These are phyloP conservation scores for Chaetothyriales sp. DNA, from an alignment of 2,329 filamentous ascomycete genomes.

Conservation along the genomic window DNA sequence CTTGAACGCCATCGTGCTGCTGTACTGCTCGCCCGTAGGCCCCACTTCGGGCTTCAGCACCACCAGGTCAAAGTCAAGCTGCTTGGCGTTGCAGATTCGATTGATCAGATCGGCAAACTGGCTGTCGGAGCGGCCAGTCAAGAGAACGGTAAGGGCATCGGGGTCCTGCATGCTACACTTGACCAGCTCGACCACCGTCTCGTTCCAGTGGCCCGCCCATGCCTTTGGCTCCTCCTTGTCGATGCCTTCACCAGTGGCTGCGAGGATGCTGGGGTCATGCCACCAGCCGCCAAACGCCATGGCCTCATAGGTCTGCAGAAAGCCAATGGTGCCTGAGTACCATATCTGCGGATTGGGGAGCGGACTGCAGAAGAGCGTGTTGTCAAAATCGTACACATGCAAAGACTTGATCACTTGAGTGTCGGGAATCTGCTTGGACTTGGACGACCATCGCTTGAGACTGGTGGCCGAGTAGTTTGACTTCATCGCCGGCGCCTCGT, in stretches of 20 bases:
- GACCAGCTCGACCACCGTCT: constrained; percentile 69
- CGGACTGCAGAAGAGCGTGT: constrained; percentile 85
- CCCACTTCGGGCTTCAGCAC: constrained; percentile 74
- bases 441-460: constrained; percentile 71
- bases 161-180: constrained; percentile 68
- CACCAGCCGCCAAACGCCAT: constrained; percentile 88
- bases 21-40: constrained; percentile 64
- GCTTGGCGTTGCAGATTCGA: constrained; percentile 63
- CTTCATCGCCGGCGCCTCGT: constrained; percentile 8
- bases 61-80: constrained; percentile 75
- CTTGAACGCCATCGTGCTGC: constrained; percentile 83
- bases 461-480: constrained; percentile 52
- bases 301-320: constrained; percentile 59
- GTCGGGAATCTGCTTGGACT: constrained; percentile 52
- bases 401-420: constrained; percentile 59
- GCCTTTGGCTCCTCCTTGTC: constrained; percentile 69
- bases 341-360: constrained; percentile 80
- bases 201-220: constrained; percentile 96
- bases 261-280: constrained; percentile 80
- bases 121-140: constrained; percentile 72
- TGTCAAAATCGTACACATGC: constrained; percentile 97
- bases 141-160: constrained; percentile 68
- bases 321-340: constrained; percentile 63
- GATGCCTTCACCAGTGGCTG: constrained; percentile 68
- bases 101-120: constrained; percentile 68